Base-by-base conservation (phyloP, 2,329 filamentous ascomycete species). In the Colletotrichum neosansevieriae region DNA sequence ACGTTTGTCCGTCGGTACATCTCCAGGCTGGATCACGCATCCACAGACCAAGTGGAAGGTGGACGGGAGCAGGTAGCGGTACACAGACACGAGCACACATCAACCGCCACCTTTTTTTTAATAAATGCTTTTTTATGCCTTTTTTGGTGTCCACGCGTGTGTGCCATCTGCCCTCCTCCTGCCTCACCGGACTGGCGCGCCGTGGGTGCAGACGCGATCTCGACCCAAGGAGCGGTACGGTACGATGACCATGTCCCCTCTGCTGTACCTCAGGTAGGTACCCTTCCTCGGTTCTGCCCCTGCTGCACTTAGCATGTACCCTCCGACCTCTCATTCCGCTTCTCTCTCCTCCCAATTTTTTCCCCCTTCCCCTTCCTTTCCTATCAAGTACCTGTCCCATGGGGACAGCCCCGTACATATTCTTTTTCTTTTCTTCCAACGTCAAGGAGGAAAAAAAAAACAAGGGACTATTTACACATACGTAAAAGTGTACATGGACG, bases 251-350 rank as follows among this genome's bases (percentile, higher is more conserved):
- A 56, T 54, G 65, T 68, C 47, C 50, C 3, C 21, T 34, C 29
- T 29, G 29, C 29, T 29, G 6, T 9, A 29, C 24, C 24, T 24
- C 47, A 62, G 56, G 50, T 69, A 58, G 63, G 67, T 63, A 69
- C 67, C 49, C 56, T 67, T 57, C 40, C 47, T 57, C 49, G 54
- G 47, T 49, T 66, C 49, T 69, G 61, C 61, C 54, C 58, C 61
- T 64, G 66, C 54, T 65, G 49, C 54, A 66, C 29, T 49, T 40
- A 54, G 49, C 47, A 60, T 65, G 66, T 69, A 53, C 49, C 63
- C 47, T 59, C 60, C 47, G 65, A 63, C 65, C 53, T 64, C 49
- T 45, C 54, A 59, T 65, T 59, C 66, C 62, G 32, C 56, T 65
- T 60, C 49, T 63, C 50, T 17, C 32, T 29, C 36, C 17, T 59